Conservation (phyloP, 305 asterid species). For the Nicotiana rustica region DNA sequence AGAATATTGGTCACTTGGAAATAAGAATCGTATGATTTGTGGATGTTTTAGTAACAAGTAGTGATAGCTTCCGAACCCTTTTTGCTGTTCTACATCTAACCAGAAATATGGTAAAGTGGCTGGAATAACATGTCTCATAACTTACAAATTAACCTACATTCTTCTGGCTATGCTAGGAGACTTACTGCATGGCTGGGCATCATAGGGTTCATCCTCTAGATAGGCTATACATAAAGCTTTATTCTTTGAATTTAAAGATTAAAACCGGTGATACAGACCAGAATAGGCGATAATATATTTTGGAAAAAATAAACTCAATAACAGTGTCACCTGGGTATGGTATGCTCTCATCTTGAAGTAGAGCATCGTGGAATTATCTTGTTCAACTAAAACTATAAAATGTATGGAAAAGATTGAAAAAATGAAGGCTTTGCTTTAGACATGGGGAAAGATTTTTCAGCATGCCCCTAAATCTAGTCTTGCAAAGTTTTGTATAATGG, state of each 20-base stretch:
- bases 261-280: neutral
- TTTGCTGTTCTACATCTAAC: neutral
- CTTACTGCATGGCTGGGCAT: neutral
- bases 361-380: neutral
- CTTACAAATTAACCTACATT: neutral
- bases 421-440: neutral
- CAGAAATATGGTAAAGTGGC: neutral
- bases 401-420: conserved; percentile 16
- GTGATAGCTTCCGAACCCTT: neutral
- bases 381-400: conserved; percentile 22
- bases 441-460: conserved; percentile 16
- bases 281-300: neutral
- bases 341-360: conserved; percentile 3
- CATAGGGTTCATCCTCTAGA: neutral
- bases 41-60: neutral
- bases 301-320: neutral
- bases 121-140: no score
- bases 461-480: neutral
- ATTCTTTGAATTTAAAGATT: neutral
- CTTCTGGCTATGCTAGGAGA: conserved; percentile 23
- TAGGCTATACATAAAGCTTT: neutral
- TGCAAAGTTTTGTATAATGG: neutral
- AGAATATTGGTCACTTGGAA: conserved; percentile 15
- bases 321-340: neutral
- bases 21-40: neutral